Percentiles rank a stretch among this genome's conserved stretches.
Conservation (phyloP, 2,329 filamentous ascomycete genomes). For the Pestalotiopsis sp. region DNA sequence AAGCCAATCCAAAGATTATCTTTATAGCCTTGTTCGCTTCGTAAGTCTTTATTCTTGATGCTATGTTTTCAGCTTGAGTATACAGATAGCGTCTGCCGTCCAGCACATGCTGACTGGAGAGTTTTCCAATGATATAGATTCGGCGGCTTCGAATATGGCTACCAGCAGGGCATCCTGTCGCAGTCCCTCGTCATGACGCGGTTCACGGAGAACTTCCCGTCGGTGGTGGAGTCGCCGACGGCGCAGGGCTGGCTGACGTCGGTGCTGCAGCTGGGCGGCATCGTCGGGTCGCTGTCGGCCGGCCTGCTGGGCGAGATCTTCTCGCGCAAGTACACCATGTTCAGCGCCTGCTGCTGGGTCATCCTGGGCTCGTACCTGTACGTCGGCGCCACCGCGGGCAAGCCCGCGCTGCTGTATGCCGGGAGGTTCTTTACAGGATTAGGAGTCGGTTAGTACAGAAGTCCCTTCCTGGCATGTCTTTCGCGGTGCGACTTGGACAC, state of each 20-base stretch:
- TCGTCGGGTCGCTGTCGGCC: slow-evolving; percentile 53
- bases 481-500: too few species aligned
- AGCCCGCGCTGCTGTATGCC: slow-evolving; percentile 47
- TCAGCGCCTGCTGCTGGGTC: slow-evolving; percentile 45
- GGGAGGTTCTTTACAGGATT: slow-evolving; percentile 27
- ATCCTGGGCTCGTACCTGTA: slow-evolving; percentile 46
- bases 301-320: slow-evolving; percentile 53
- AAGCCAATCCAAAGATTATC: slow-evolving; percentile 36
- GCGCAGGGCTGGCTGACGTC: slow-evolving; percentile 44
- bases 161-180: slow-evolving; percentile 55
- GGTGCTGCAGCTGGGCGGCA: slow-evolving; percentile 57
- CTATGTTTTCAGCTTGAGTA: neutral
- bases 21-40: slow-evolving; percentile 41
- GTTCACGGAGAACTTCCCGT: slow-evolving; percentile 50
- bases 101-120: neutral
- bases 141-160: slow-evolving; percentile 53
- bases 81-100: neutral
- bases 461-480: too few species aligned
- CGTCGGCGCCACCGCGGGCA: slow-evolving; percentile 42
- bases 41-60: slow-evolving; percentile 22
- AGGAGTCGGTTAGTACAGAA: too few species aligned
- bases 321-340: slow-evolving; percentile 53
- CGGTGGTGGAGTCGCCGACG: slow-evolving; percentile 43
- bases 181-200: slow-evolving; percentile 53
- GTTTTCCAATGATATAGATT: slow-evolving; percentile 31